Evolutionary conservation across 1,139 yeast species (phyloP), one percentile per base, ranked within the genome.

Genomic region (Barnettozyma hawaiiensis): DNA sequence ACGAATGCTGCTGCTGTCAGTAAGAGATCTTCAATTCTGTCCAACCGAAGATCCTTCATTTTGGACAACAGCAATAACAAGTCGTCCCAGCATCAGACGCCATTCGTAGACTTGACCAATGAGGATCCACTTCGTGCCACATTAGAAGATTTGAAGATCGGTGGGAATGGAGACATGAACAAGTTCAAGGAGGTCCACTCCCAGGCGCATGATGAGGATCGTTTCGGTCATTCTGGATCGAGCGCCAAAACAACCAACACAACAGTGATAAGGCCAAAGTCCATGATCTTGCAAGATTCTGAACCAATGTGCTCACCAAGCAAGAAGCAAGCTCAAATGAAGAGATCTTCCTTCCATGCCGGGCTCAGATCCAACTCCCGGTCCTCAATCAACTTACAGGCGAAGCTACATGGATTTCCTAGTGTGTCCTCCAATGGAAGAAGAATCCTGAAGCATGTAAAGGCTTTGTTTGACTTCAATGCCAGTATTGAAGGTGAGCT

Each of bases 401-500:
- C 51, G 26, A 51, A 64, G 48, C 47, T 53, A 31, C 58, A 52
- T 40, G 60, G 58, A 4, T 47, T 67, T 14, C 74, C 75, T 2
- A 48, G 48, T 53, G 70, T 29, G 59, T 75, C 59, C 40, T 63
- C 54, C 52, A 75, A 53, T 36, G 76, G 75, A 9, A 67, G 73
- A 40, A 75, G 75, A 16, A 84, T 78, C 24, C 55, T 81, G 8
- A 61, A 71, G 37, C 80, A 82, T 55, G 79, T 82, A 9, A 73
- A 70, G 42, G 95, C 96, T 0, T 70, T 75, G 47, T 86, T 81
- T 56, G 79, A 79, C 38, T 87, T 84, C 64, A 71, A 75, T 31
- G 89, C 95, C 1, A 82, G 79, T 20, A 81, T 84, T 40, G 82
- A 81, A n/a, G 92, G 85, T 39, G 96, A 87, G 55, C 71, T 86